These are phyloP conservation scores for Anethum foeniculum DNA, from an alignment of 140 eudicot species.

Conservation along the genomic window DNA sequence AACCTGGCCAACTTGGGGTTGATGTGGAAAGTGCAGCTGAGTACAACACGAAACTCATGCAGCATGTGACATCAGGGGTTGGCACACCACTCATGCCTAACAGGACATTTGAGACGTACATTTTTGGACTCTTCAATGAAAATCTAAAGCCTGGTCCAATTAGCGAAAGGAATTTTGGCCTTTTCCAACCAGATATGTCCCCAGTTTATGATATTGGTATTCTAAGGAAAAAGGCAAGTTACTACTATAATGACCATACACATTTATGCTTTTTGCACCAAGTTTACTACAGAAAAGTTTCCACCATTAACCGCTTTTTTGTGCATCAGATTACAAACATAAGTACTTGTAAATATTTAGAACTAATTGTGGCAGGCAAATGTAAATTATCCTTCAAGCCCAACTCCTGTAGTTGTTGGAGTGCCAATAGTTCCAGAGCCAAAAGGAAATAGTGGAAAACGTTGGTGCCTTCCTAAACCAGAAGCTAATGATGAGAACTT, in stretches of 20 bases:
- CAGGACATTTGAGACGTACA: slow-evolving; percentile 62
- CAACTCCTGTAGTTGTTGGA: slow-evolving; percentile 28
- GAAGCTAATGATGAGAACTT: slow-evolving; percentile 40
- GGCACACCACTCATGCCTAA: slow-evolving; percentile 94
- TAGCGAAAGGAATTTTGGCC: slow-evolving; percentile 68
- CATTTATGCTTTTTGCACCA: neutral
- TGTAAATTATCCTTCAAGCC: slow-evolving; percentile 28
- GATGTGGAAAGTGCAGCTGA: slow-evolving; percentile 51
- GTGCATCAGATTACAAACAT: neutral
- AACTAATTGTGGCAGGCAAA: slow-evolving; percentile 32
- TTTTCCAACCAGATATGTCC: slow-evolving; percentile 59
- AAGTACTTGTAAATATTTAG: neutral
- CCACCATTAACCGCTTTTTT: neutral
- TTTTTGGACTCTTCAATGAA: slow-evolving; percentile 77
- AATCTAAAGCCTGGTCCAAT: slow-evolving; percentile 75
- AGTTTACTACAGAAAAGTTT: neutral
- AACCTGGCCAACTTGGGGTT: slow-evolving; percentile 56
- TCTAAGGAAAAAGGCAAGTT: slow-evolving; percentile 42
- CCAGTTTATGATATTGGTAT: slow-evolving; percentile 60
- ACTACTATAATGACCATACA: neutral
- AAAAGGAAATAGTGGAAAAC: slow-evolving; percentile 17
- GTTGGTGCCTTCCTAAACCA: slow-evolving; percentile 49
- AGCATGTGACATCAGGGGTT: slow-evolving; percentile 61
- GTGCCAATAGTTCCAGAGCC: slow-evolving; percentile 24
- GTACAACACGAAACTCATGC: slow-evolving; percentile 47